Evolutionary conservation across 73 alveolate genomes (phyloP).

Genomic region (Diophrys appendiculata): DNA sequence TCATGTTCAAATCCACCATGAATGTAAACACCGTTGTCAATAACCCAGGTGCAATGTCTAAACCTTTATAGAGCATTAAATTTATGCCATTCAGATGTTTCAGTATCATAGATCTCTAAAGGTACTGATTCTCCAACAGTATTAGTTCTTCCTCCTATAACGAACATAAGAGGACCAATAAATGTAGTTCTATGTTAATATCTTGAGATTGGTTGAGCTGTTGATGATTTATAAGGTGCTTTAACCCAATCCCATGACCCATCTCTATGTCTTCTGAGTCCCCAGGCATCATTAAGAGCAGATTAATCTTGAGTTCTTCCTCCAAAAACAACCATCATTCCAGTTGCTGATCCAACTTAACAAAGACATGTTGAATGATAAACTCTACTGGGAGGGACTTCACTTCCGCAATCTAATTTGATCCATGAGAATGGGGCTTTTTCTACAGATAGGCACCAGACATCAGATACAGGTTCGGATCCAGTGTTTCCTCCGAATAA

Average conservation of each 20-base stretch:
- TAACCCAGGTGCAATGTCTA: constrained; percentile 94
- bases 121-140: constrained; percentile 86
- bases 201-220: constrained; percentile 81
- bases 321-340: constrained; percentile 94
- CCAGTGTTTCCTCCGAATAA: constrained; percentile 97
- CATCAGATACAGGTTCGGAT: constrained; percentile 93
- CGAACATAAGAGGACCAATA: constrained; percentile 83
- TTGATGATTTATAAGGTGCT: constrained; percentile 89
- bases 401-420: constrained; percentile 79
- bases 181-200: constrained; percentile 87
- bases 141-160: constrained; percentile 94
- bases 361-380: constrained; percentile 92
- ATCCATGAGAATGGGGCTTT: constrained; percentile 93
- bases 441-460: constrained; percentile 92
- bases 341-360: constrained; percentile 91
- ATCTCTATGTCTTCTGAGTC: constrained; percentile 94
- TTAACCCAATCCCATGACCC: constrained; percentile 98
- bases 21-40: constrained; percentile 78
- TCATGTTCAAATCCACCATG: constrained; percentile 96
- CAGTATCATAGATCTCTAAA: constrained; percentile 92
- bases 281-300: constrained; percentile 96
- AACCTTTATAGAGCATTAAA: constrained; percentile 86
- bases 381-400: constrained; percentile 88
- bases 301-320: constrained; percentile 88
- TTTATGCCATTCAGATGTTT: constrained; percentile 91